Conservation (phyloP, 1,284 basidiomycete genomes). For the Ganoderma sinense region DNA sequence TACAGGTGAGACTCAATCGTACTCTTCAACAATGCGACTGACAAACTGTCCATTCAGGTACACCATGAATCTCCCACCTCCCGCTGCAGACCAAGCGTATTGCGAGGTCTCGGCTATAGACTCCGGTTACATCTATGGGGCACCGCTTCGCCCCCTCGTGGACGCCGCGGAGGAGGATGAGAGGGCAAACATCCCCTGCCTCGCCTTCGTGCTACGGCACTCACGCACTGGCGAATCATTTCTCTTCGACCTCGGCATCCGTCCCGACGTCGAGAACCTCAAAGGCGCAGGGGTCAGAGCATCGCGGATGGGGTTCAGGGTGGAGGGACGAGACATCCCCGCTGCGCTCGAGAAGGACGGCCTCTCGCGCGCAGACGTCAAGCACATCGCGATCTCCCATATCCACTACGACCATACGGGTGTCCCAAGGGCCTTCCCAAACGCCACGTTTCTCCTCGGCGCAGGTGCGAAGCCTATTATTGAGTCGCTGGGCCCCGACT, state of each 20-base stretch:
- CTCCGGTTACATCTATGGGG: slow-evolving; percentile 48
- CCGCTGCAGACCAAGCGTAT: slow-evolving; percentile 19
- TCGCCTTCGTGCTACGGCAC: slow-evolving; percentile 57
- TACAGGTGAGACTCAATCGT: neutral
- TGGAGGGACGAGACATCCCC: slow-evolving; percentile 33
- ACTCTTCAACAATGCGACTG: neutral
- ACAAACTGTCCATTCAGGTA: neutral
- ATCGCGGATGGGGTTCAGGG: slow-evolving; percentile 8
- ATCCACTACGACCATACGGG: slow-evolving; percentile 46
- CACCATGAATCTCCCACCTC: slow-evolving; percentile 19
- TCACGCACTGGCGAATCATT: slow-evolving; percentile 44
- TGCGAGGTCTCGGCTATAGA: slow-evolving; percentile 55
- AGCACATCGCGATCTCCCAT: slow-evolving; percentile 34
- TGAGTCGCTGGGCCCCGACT: slow-evolving; percentile 48
- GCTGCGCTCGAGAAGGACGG: slow-evolving; percentile 52
- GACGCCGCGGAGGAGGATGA: slow-evolving; percentile 41
- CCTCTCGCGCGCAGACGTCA: slow-evolving; percentile 37
- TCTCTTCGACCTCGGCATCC: slow-evolving; percentile 60
- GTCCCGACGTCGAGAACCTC: slow-evolving; percentile 51
- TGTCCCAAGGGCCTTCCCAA: slow-evolving; percentile 37
- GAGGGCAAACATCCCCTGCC: slow-evolving; percentile 44
- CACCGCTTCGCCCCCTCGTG: slow-evolving; percentile 46
- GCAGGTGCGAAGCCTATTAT: slow-evolving; percentile 45
- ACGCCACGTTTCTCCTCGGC: slow-evolving; percentile 41
- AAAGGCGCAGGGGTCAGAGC: slow-evolving; percentile 19